Evolutionary conservation across 225 moss, liverwort and hornwort species (phyloP).

Genomic region (Marchantia paleacea): DNA sequence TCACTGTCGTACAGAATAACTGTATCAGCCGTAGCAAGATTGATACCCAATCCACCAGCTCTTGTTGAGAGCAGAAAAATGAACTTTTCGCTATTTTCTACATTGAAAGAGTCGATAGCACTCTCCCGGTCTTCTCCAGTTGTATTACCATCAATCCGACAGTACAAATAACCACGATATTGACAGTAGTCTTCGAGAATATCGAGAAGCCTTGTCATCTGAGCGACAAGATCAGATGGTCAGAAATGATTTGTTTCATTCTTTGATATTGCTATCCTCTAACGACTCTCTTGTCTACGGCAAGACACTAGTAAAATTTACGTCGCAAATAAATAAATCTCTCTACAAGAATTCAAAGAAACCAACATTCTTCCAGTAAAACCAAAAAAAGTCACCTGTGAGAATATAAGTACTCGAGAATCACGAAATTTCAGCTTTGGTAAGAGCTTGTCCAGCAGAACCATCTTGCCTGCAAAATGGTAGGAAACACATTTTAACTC

Average conservation of each 20-base stretch:
- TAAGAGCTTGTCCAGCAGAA: conserved; percentile 88
- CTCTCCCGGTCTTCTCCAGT: conserved; percentile 98
- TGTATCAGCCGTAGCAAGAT: conserved; percentile 98
- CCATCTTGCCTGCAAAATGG: conserved; percentile 76
- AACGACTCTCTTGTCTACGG: not conserved
- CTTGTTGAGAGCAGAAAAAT: conserved; percentile 93
- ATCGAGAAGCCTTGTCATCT: conserved; percentile 98
- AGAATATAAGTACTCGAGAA: conserved; percentile 94
- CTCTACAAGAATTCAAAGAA: not conserved
- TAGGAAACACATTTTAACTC: not conserved
- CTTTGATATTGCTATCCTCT: not conserved
- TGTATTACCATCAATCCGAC: conserved; percentile 97
- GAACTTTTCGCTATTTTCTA: conserved; percentile 83
- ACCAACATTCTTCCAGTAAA: not conserved
- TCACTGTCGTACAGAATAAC: conserved; percentile 98
- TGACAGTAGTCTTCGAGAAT: conserved; percentile 98
- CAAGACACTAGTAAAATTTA: not conserved
- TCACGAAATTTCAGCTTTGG: conserved; percentile 94
- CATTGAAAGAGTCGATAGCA: conserved; percentile 92
- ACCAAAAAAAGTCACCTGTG: conserved; percentile 43
- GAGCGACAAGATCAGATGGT: not conserved
- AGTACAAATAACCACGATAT: conserved; percentile 72
- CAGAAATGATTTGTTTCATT: not conserved
- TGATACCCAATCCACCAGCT: conserved; percentile 96
- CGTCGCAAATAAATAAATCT: not conserved